Conservation (phyloP, 2,329 filamentous ascomycete genomes). For the Fusarium musae region DNA sequence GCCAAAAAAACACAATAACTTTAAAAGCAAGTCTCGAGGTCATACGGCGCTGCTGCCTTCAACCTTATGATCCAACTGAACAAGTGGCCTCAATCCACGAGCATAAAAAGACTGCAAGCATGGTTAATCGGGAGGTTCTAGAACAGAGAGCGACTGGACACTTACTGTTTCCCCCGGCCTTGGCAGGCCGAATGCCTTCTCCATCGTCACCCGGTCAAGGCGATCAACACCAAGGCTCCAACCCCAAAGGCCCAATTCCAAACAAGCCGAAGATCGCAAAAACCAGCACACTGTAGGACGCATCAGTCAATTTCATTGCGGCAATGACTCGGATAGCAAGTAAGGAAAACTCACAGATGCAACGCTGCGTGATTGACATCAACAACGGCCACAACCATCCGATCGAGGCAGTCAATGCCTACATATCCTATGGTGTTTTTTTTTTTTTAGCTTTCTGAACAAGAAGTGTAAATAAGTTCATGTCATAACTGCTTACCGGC, state of each 20-base stretch:
- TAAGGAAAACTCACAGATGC: too few relatives aligned
- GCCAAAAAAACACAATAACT: not conserved
- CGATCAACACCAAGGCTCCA: not conserved
- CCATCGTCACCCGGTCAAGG: not conserved
- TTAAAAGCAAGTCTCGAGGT: not conserved
- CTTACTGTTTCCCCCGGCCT: not conserved
- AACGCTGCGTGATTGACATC: too few relatives aligned
- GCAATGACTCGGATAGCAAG: too few relatives aligned
- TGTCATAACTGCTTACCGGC: rapidly evolving
- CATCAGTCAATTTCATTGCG: too few relatives aligned
- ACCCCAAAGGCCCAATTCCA: not conserved
- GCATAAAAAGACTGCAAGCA: not conserved
- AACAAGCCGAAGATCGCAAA: too few relatives aligned
- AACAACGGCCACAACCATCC: too few relatives aligned
- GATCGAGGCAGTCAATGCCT: too few relatives aligned
- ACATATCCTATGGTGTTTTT: too few relatives aligned
- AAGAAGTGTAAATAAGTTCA: too few relatives aligned
- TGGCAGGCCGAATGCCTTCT: not conserved
- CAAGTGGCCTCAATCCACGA: not conserved
- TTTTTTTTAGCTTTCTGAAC: too few relatives aligned
- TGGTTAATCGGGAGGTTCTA: not conserved
- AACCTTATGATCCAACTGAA: not conserved
- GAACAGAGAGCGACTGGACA: not conserved
- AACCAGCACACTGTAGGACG: not conserved
- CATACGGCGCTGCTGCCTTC: not conserved